Conservation (phyloP, 768 basidiomycete genomes). For the Suillus variegatus region DNA sequence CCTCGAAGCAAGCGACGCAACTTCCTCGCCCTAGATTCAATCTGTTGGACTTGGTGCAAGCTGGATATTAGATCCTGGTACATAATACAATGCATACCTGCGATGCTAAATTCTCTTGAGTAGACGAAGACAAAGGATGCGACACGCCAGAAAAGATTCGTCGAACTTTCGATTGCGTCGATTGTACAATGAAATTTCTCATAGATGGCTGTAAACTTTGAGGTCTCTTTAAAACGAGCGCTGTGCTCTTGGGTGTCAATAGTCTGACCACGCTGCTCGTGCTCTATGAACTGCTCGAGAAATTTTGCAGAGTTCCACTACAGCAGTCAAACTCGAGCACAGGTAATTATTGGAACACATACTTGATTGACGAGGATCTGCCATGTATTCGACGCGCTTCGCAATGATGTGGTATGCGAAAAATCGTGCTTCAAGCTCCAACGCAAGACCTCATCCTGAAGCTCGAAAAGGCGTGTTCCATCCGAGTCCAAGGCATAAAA, state of each 20-base stretch:
- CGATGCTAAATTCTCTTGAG: constrained; percentile 25
- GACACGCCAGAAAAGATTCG: not conserved
- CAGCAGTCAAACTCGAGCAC: not conserved
- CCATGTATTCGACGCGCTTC: constrained; percentile 15
- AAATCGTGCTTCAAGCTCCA: constrained; percentile 41
- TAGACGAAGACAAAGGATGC: constrained; percentile 9
- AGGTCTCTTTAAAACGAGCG: not conserved
- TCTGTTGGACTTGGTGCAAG: constrained; percentile 51
- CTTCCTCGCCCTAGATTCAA: constrained; percentile 54
- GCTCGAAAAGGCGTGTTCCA: constrained; percentile 22
- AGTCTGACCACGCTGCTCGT: constrained; percentile 5
- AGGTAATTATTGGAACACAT: constrained; percentile 4
- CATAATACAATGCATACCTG: constrained; percentile 18
- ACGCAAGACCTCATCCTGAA: constrained; percentile 24
- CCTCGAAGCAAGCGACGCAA: constrained; percentile 43
- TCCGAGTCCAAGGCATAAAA: constrained; percentile 58
- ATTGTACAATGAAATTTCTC: constrained; percentile 9
- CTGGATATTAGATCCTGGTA: not conserved
- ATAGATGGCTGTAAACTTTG: not conserved
- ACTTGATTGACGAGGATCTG: constrained; percentile 46
- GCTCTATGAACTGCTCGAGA: constrained; percentile 31
- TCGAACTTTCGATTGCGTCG: constrained; percentile 7
- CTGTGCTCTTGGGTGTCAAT: constrained; percentile 1
- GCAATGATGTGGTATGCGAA: constrained; percentile 25
- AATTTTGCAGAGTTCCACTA: constrained; percentile 49